phyloP scores from a whole-genome alignment of 2,329 filamentous ascomycete genomes.

The Ophiostoma sp. region DNA sequence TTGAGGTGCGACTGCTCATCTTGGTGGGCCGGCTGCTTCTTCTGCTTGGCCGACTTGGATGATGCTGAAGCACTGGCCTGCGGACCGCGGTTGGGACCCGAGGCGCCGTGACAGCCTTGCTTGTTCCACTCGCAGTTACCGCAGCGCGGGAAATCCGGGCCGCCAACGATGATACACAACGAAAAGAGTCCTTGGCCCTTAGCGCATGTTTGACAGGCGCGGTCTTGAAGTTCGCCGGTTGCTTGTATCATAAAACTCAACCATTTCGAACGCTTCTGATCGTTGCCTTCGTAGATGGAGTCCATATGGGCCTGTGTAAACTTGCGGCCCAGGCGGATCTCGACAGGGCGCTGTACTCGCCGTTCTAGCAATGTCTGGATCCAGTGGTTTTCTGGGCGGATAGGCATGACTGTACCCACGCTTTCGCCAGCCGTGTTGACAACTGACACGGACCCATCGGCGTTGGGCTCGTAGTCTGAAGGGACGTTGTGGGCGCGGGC shows the following conservation, averaged over 20 bases:
- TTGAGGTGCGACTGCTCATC: neutral
- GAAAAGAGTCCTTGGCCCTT: conserved; percentile 48
- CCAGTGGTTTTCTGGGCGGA: conserved; percentile 45
- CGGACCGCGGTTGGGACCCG: conserved; percentile 9
- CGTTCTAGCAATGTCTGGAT: conserved; percentile 41
- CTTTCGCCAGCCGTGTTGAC: conserved; percentile 41
- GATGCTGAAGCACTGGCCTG: neutral
- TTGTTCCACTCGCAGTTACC: conserved; percentile 55
- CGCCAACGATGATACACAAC: conserved; percentile 47
- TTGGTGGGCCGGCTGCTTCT: neutral
- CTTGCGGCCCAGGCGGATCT: conserved; percentile 45
- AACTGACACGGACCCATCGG: conserved; percentile 38
- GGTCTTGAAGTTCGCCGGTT: conserved; percentile 44
- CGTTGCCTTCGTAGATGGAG: conserved; percentile 44
- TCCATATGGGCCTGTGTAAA: conserved; percentile 44
- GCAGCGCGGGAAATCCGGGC: conserved; percentile 47
- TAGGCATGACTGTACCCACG: conserved; percentile 42
- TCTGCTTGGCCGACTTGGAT: conserved; percentile 7
- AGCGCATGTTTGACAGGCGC: conserved; percentile 45
- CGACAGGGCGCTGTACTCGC: conserved; percentile 43
- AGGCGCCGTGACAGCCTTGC: conserved; percentile 35
- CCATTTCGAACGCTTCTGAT: conserved; percentile 47
- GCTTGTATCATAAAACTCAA: conserved; percentile 53
- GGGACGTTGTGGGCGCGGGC: neutral
- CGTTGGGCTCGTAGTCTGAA: neutral